Percentiles rank a stretch among this genome's conserved stretches.
These are phyloP conservation scores for Ogataea wickerhamii DNA, from an alignment of 805 yeast species.

Conservation along the genomic window DNA sequence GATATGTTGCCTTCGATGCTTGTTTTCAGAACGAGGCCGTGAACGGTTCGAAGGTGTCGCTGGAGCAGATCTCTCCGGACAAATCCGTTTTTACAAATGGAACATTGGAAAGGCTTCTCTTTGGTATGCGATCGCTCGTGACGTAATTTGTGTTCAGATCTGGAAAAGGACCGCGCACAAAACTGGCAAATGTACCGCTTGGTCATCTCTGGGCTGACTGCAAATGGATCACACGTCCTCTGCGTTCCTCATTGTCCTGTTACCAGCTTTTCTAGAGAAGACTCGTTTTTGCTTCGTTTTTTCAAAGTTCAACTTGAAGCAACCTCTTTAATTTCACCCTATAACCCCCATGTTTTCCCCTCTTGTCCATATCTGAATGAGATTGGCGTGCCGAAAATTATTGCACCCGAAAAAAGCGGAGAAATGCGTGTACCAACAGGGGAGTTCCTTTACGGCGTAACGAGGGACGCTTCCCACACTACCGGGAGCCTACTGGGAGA, in stretches of 20 bases:
- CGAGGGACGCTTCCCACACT: background rate
- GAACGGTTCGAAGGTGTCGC: constrained; percentile 77
- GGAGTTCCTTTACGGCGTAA: too few relatives aligned
- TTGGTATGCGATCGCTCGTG: constrained; percentile 80
- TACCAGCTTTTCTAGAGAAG: too few relatives aligned
- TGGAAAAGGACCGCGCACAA: constrained; percentile 76
- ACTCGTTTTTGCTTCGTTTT: too few relatives aligned
- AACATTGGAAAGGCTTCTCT: constrained; percentile 75
- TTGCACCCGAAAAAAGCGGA: constrained; percentile 1
- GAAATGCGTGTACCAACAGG: background rate
- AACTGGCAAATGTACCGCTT: constrained; percentile 71
- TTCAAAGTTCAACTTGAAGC: background rate
- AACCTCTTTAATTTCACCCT: background rate
- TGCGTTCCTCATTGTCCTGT: too few relatives aligned
- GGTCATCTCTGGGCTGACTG: constrained; percentile 36
- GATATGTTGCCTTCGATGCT: constrained; percentile 26
- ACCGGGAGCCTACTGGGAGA: background rate
- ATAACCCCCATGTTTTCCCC: background rate
- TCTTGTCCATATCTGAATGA: background rate
- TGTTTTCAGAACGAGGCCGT: constrained; percentile 36
- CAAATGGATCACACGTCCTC: too few relatives aligned
- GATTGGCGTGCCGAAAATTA: background rate
- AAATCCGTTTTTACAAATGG: constrained; percentile 65
- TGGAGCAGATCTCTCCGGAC: constrained; percentile 75
- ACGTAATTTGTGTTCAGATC: constrained; percentile 73